Evolutionary conservation across 2,329 filamentous ascomycete species (phyloP).

Genomic region (Pestalotiopsis sp.): DNA sequence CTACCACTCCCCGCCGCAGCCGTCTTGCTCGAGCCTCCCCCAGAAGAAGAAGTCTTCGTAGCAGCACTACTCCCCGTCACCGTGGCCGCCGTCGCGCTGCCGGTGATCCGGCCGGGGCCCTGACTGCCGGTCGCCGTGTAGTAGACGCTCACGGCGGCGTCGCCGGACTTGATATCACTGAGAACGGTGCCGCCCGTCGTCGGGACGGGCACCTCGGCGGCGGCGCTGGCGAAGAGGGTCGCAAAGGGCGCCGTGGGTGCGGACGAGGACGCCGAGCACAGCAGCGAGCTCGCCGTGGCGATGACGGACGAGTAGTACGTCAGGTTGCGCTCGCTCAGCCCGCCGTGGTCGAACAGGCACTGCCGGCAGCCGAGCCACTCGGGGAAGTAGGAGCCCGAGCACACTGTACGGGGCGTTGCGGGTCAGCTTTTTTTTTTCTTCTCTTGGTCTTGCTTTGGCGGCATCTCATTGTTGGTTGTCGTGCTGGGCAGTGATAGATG

Average conservation of each 20-base stretch:
- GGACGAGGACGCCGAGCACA: slow-evolving; percentile 36
- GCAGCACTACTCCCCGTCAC: slow-evolving; percentile 19
- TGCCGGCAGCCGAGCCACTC: slow-evolving; percentile 45
- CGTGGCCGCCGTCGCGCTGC: slow-evolving; percentile 38
- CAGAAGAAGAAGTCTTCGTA: not conserved
- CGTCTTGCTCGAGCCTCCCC: not conserved
- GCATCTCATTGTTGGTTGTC: too few relatives aligned
- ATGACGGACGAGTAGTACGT: slow-evolving; percentile 37
- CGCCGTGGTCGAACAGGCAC: slow-evolving; percentile 43
- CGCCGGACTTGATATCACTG: slow-evolving; percentile 35
- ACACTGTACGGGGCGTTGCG: slow-evolving; percentile 22
- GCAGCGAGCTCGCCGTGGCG: slow-evolving; percentile 32
- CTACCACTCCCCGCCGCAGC: slow-evolving; percentile 8
- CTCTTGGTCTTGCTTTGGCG: too few relatives aligned
- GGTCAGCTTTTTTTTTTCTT: not conserved
- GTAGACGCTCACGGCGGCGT: slow-evolving; percentile 44
- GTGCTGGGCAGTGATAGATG: not conserved
- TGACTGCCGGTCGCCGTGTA: slow-evolving; percentile 41
- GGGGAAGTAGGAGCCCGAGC: slow-evolving; percentile 43
- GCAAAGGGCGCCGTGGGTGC: slow-evolving; percentile 37
- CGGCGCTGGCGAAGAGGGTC: slow-evolving; percentile 34
- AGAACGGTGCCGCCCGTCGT: slow-evolving; percentile 33
- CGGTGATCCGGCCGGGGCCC: slow-evolving; percentile 44
- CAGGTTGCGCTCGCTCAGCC: slow-evolving; percentile 36
- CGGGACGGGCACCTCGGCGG: slow-evolving; percentile 26